Percentiles rank a stretch among this genome's conserved stretches.
Evolutionary conservation across 1,284 basidiomycete species (phyloP).

Genomic region (Leccinum solheimii): DNA sequence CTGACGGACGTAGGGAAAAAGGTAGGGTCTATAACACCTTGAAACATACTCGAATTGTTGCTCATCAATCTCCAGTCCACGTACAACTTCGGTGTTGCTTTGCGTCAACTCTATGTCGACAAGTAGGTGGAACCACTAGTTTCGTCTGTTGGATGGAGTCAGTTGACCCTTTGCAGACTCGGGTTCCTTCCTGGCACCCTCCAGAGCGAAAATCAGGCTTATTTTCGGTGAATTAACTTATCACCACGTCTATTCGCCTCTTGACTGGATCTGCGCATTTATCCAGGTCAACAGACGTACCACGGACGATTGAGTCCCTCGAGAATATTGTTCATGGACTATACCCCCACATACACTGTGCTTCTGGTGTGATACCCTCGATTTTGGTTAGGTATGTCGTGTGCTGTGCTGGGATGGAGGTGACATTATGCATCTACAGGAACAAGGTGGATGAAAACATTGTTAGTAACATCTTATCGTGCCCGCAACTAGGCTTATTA

Average conservation of each 20-base stretch:
- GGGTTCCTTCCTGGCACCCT: conserved; percentile 62
- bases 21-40: conserved; percentile 36
- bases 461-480: conserved; percentile 65
- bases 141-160: neutral
- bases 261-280: neutral
- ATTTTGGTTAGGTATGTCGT: conserved; percentile 54
- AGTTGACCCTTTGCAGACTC: conserved; percentile 43
- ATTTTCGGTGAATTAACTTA: conserved; percentile 53
- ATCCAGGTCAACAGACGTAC: conserved; percentile 65
- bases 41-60: neutral
- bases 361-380: conserved; percentile 46
- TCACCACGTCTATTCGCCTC: neutral
- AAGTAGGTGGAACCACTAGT: conserved; percentile 42
- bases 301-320: conserved; percentile 75
- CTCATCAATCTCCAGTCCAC: conserved; percentile 53
- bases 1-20: conserved; percentile 76
- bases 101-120: conserved; percentile 71
- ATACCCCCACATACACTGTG: conserved; percentile 58
- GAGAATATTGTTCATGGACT: conserved; percentile 74
- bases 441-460: conserved; percentile 75
- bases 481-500: conserved; percentile 65
- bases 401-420: neutral
- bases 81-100: conserved; percentile 58
- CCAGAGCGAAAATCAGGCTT: conserved; percentile 49
- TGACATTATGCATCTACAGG: conserved; percentile 35